Evolutionary conservation across 495 filamentous ascomycete species (phyloP).

Genomic region (Lepraria neglecta): DNA sequence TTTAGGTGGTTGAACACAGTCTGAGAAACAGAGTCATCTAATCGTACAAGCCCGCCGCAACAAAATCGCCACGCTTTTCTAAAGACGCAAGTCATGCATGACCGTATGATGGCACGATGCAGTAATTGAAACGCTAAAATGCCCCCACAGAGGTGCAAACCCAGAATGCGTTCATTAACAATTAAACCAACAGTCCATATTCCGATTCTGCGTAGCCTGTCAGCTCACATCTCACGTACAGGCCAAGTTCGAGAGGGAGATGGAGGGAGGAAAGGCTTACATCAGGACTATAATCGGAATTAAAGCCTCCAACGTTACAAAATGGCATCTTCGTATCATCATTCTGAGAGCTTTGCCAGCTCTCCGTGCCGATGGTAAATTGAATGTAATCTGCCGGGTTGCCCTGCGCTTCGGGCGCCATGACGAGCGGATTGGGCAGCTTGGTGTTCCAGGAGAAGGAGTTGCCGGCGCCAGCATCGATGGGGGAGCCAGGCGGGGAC

Average conservation of each 20-base stretch:
- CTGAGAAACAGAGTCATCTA: too few relatives aligned
- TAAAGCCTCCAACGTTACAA: conserved; percentile 15
- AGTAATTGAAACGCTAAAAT: neutral
- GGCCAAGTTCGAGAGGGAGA: neutral
- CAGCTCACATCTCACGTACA: conserved; percentile 8
- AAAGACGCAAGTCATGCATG: neutral
- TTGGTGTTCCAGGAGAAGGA: conserved; percentile 3
- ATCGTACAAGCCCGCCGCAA: too few relatives aligned
- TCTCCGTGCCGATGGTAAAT: conserved; percentile 12
- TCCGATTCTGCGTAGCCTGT: conserved; percentile 11
- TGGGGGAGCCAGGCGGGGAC: conserved; percentile 5
- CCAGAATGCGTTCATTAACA: conserved; percentile 3
- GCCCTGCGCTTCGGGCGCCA: conserved; percentile 14
- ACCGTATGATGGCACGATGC: conserved; percentile 8
- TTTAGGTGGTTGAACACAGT: too few relatives aligned
- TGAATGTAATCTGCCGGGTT: conserved; percentile 13
- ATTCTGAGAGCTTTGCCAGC: conserved; percentile 8
- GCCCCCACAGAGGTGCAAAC: neutral
- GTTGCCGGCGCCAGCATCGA: conserved; percentile 12
- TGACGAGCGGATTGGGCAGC: conserved; percentile 7
- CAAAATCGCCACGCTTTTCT: neutral
- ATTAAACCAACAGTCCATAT: conserved; percentile 12
- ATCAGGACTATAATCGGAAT: conserved; percentile 8
- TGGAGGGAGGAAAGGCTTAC: conserved; percentile 11
- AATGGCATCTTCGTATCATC: conserved; percentile 11